Conservation (phyloP, 1,139 yeast species). For the Insectozyma bohioensis region DNA sequence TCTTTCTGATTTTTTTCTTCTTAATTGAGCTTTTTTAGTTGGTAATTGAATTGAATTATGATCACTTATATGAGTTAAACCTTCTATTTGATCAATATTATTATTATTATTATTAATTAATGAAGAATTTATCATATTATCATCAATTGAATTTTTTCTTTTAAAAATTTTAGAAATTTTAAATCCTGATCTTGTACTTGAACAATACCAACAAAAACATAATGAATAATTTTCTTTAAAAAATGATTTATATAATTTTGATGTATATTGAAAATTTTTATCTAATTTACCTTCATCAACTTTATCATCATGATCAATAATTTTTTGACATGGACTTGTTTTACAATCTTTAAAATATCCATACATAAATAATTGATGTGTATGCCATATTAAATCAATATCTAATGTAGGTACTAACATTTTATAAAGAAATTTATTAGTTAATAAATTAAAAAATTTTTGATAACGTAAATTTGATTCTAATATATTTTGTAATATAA, state of each 20-base stretch:
- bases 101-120: background rate
- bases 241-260: slow-evolving; percentile 12
- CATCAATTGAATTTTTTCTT: slow-evolving; percentile 1
- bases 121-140: too few relatives aligned
- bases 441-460: slow-evolving; percentile 25
- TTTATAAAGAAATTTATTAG: slow-evolving; percentile 6
- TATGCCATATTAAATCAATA: slow-evolving; percentile 42
- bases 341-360: slow-evolving; percentile 24
- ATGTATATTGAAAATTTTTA: slow-evolving; percentile 15
- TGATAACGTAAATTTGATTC: slow-evolving; percentile 26
- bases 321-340: slow-evolving; percentile 8
- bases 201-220: slow-evolving; percentile 19
- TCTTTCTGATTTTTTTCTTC: slow-evolving; percentile 5
- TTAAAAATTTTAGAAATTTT: background rate
- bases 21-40: slow-evolving; percentile 4
- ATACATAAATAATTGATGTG: slow-evolving; percentile 32
- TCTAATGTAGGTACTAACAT: slow-evolving; percentile 38
- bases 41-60: slow-evolving; percentile 19
- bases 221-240: slow-evolving; percentile 15
- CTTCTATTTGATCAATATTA: slow-evolving; percentile 4
- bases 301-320: slow-evolving; percentile 19
- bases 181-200: slow-evolving; percentile 1
- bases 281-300: slow-evolving; percentile 14
- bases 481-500: slow-evolving; percentile 18
- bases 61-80: slow-evolving; percentile 20